Conservation (phyloP, 2,329 filamentous ascomycete genomes). For the Pezicula rhizophila region DNA sequence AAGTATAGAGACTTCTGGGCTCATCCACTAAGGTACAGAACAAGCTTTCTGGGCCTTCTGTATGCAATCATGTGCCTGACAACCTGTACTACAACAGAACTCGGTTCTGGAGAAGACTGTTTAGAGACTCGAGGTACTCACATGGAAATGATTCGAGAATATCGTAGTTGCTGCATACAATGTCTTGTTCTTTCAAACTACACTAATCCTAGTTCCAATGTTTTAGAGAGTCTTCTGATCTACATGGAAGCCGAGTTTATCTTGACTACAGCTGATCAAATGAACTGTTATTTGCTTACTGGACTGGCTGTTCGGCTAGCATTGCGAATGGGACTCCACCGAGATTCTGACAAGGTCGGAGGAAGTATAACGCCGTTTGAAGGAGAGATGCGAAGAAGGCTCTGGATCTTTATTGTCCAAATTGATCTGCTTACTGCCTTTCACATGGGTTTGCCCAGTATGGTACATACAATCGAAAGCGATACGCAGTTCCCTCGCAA, state of each 20-base stretch:
- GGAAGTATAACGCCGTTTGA: slow-evolving; percentile 59
- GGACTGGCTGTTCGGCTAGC: slow-evolving; percentile 46
- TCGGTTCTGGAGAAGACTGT: slow-evolving; percentile 38
- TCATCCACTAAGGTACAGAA: slow-evolving; percentile 31
- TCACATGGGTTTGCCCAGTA: slow-evolving; percentile 61
- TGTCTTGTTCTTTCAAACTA: slow-evolving; percentile 46
- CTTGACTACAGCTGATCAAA: slow-evolving; percentile 43
- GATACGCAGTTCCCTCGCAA: slow-evolving; percentile 58
- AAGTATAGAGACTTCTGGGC: slow-evolving; percentile 46
- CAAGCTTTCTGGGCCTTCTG: slow-evolving; percentile 45
- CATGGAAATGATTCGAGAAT: slow-evolving; percentile 42
- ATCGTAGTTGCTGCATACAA: slow-evolving; percentile 44
- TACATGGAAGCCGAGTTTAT: slow-evolving; percentile 50
- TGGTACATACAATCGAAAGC: slow-evolving; percentile 57
- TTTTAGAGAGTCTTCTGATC: slow-evolving; percentile 44
- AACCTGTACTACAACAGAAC: slow-evolving; percentile 32
- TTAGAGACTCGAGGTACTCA: slow-evolving; percentile 36
- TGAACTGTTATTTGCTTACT: slow-evolving; percentile 47
- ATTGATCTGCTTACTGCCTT: slow-evolving; percentile 61
- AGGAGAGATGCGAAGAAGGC: slow-evolving; percentile 64
- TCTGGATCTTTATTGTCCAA: slow-evolving; percentile 50
- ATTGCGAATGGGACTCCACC: slow-evolving; percentile 53
- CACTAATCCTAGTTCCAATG: slow-evolving; percentile 40
- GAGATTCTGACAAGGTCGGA: slow-evolving; percentile 37
- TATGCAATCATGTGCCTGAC: slow-evolving; percentile 26